Conservation (phyloP, 257 asterid species). For the Gentiana straminea region DNA sequence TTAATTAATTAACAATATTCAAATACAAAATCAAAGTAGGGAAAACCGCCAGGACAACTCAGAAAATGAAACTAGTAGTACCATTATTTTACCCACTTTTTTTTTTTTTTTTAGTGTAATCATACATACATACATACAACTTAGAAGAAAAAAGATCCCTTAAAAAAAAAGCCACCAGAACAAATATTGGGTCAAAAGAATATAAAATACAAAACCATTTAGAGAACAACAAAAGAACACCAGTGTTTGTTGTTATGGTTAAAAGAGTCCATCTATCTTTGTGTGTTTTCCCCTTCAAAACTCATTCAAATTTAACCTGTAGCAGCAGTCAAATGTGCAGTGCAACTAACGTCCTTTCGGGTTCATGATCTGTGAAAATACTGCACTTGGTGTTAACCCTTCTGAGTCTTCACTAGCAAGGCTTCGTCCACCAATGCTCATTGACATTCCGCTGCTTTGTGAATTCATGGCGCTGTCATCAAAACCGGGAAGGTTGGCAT, state of each 20-base stretch:
- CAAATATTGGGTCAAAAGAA: constrained; percentile 2
- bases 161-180: constrained; percentile 3
- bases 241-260: constrained; percentile 7
- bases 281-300: background rate
- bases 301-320: background rate
- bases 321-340: background rate
- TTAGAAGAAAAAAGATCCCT: constrained; percentile 14
- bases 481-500: constrained; percentile 37
- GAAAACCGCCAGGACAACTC: too few relatives aligned
- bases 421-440: constrained; percentile 93
- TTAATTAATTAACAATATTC: background rate
- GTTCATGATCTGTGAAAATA: constrained; percentile 92
- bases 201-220: background rate
- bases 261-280: constrained; percentile 5
- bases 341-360: constrained; percentile 63
- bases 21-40: background rate
- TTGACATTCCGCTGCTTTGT: constrained; percentile 64
- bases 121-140: constrained; percentile 23
- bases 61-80: too few relatives aligned
- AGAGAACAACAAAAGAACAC: background rate
- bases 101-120: background rate
- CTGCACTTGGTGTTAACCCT: constrained; percentile 87
- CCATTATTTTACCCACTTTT: too few relatives aligned
- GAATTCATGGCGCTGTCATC: constrained; percentile 60
- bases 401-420: constrained; percentile 84